A percentile compares a stretch with the other conserved stretches of the same genome.
These are phyloP conservation scores for Lentinula detonsa DNA, from an alignment of 768 basidiomycete species.

Conservation along the genomic window DNA sequence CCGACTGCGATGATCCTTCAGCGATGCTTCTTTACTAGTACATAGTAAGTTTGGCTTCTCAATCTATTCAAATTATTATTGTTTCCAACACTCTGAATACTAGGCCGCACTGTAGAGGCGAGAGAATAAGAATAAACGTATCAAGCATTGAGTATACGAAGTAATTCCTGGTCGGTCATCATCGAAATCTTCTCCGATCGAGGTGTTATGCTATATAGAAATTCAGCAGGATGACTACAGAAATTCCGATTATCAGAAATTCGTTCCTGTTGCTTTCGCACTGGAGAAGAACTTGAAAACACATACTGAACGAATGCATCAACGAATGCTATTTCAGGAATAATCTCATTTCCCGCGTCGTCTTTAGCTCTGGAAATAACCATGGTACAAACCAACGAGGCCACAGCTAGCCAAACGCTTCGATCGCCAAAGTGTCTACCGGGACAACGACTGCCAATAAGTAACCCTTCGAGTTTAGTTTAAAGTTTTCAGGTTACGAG, in stretches of 20 bases:
- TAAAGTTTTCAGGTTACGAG: not conserved
- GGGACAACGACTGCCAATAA: constrained; percentile 51
- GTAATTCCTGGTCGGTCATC: not conserved
- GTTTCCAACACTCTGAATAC: no score
- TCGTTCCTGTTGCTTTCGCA: not conserved
- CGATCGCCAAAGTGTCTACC: constrained; percentile 47
- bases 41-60: no score
- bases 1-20: no score
- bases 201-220: constrained; percentile 39
- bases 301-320: constrained; percentile 41
- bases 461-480: not conserved
- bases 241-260: not conserved
- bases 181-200: constrained; percentile 15
- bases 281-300: no score
- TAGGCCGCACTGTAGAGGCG: no score
- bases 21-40: no score
- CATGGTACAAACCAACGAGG: constrained; percentile 38
- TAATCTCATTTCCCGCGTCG: constrained; percentile 33
- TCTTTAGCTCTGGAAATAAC: constrained; percentile 36
- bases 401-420: constrained; percentile 39
- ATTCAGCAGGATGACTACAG: constrained; percentile 45
- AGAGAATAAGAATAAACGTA: no score
- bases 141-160: no score
- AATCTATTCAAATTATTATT: no score
- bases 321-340: constrained; percentile 29